Evolutionary conservation across 257 asterid genomes (phyloP).

Genomic region (Gardenia jasminoides): DNA sequence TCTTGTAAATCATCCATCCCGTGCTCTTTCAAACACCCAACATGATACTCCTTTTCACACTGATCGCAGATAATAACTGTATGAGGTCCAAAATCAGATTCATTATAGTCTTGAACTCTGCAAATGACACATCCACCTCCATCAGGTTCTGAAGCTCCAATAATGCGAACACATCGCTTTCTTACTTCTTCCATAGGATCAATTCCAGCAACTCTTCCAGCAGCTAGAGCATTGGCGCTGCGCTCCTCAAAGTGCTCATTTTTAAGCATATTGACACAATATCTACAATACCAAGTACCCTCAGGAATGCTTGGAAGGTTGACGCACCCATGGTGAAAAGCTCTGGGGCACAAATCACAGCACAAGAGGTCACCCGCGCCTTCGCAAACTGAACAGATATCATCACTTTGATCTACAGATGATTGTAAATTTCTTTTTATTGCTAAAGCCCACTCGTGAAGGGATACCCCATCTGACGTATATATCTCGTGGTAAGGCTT

Average conservation of each 20-base stretch:
- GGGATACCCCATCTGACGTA: constrained; percentile 77
- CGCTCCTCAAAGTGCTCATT: constrained; percentile 53
- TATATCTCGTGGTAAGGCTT: constrained; percentile 83
- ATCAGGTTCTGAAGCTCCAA: constrained; percentile 51
- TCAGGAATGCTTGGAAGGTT: constrained; percentile 48
- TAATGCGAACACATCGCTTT: constrained; percentile 66
- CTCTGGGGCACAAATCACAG: constrained; percentile 88
- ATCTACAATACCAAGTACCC: constrained; percentile 75
- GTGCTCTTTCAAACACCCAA: constrained; percentile 77
- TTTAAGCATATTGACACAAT: constrained; percentile 56
- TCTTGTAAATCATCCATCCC: constrained; percentile 69
- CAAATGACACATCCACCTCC: constrained; percentile 81
- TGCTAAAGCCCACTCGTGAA: constrained; percentile 67
- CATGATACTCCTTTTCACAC: constrained; percentile 93
- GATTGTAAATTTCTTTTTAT: constrained; percentile 43
- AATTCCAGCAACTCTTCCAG: constrained; percentile 81
- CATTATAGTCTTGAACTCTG: constrained; percentile 73
- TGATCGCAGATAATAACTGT: constrained; percentile 94
- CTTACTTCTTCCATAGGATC: constrained; percentile 76
- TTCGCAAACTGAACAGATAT: constrained; percentile 74
- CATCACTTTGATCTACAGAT: constrained; percentile 70
- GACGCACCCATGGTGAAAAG: constrained; percentile 82
- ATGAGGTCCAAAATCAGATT: constrained; percentile 50
- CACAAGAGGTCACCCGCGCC: constrained; percentile 76
- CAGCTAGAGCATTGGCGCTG: constrained; percentile 77